These are phyloP conservation scores for Lycium ferocissimum DNA, from an alignment of 257 asterid genomes.

Conservation along the genomic window DNA sequence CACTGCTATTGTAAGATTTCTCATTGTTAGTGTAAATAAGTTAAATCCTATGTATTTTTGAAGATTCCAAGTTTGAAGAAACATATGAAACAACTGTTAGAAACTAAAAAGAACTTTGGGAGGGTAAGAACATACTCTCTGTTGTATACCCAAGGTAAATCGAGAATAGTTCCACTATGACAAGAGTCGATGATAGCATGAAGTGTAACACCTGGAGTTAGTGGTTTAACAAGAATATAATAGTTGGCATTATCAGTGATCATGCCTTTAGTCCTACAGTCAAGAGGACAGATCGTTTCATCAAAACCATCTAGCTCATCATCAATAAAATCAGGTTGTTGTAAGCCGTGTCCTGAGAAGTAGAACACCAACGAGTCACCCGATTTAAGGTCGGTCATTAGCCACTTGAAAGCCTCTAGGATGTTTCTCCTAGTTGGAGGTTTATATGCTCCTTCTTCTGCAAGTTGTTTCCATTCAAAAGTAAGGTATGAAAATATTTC, in stretches of 20 bases:
- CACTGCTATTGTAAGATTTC: not conserved
- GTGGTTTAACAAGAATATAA: conserved; percentile 56
- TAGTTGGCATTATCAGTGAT: conserved; percentile 69
- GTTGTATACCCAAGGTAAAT: conserved; percentile 59
- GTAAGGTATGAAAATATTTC: not conserved
- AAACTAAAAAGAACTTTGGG: conserved; percentile 17
- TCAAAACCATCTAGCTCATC: conserved; percentile 56
- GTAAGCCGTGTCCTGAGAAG: conserved; percentile 57
- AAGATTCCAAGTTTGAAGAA: not conserved
- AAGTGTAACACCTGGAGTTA: conserved; percentile 56
- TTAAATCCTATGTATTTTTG: not conserved
- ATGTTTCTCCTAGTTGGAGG: conserved; percentile 61
- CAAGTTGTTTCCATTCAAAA: conserved; percentile 24
- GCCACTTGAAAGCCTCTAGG: conserved; percentile 46
- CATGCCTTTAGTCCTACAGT: conserved; percentile 57
- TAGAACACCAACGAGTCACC: conserved; percentile 58
- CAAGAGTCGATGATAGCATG: conserved; percentile 81
- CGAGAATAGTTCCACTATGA: conserved; percentile 85
- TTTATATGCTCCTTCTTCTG: conserved; percentile 51
- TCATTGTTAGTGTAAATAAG: not conserved
- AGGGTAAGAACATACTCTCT: conserved; percentile 40
- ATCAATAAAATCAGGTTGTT: conserved; percentile 35
- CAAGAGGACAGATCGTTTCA: conserved; percentile 70
- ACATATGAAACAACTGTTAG: not conserved
- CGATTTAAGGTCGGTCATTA: conserved; percentile 36